A percentile compares a stretch with the other conserved stretches of the same genome.
These are phyloP conservation scores for Apium graveolens DNA, from an alignment of 129 eudicot species.

Conservation along the genomic window DNA sequence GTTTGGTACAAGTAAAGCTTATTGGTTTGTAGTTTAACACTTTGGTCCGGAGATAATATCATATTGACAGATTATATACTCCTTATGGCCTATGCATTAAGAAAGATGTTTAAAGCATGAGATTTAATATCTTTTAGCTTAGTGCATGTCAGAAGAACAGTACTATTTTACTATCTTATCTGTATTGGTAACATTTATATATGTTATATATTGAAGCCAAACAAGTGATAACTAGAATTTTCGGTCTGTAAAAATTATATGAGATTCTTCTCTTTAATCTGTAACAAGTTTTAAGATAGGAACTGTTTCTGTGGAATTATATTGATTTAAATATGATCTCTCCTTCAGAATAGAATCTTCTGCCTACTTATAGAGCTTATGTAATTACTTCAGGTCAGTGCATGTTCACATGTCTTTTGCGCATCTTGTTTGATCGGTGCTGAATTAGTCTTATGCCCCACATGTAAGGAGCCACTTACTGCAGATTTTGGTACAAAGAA, in stretches of 20 bases:
- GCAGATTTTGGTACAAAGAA: neutral
- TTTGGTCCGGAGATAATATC: neutral
- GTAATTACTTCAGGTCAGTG: slow-evolving; percentile 52
- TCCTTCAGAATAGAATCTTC: no score
- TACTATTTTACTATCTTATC: neutral
- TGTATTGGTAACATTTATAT: no score
- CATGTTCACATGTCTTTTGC: slow-evolving; percentile 74
- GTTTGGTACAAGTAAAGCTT: neutral
- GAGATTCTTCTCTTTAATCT: no score
- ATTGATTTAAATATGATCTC: neutral
- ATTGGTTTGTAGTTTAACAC: neutral
- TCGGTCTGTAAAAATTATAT: neutral
- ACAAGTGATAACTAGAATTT: no score
- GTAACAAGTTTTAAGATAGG: neutral
- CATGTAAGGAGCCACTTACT: no score
- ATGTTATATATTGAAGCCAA: no score
- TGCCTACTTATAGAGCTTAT: no score
- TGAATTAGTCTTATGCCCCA: no score
- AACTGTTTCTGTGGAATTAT: neutral
- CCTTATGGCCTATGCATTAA: no score
- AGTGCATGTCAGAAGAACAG: neutral
- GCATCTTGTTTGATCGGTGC: slow-evolving; percentile 55
- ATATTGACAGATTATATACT: neutral
- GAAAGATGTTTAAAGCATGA: neutral
- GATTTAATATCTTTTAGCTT: neutral